Conservation (phyloP, 73 alveolate species). For the Stentor roeselii region DNA sequence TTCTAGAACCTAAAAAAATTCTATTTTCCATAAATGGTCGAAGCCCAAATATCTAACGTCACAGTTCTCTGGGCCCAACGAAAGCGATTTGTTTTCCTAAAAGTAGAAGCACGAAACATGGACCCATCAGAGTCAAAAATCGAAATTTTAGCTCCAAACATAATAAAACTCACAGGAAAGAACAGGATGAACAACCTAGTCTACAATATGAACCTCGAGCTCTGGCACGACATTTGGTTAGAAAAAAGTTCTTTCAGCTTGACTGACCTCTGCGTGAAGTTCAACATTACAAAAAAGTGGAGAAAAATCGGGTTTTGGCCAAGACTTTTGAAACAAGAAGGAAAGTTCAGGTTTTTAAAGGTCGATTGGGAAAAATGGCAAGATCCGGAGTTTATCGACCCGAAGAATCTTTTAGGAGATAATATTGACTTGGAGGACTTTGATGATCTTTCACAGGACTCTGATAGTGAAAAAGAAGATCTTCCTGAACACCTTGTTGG, state of each 20-base stretch:
- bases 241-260: background rate
- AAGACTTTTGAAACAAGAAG: background rate
- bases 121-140: background rate
- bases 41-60: background rate
- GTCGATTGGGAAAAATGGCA: background rate
- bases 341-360: background rate
- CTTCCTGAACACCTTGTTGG: background rate
- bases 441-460: background rate
- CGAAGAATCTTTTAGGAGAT: background rate
- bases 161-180: background rate
- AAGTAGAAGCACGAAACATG: background rate
- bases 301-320: conserved; percentile 1
- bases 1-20: no score
- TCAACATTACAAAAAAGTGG: background rate
- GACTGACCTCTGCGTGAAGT: background rate
- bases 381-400: background rate
- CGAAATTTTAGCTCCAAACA: background rate
- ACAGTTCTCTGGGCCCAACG: background rate
- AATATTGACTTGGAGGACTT: background rate
- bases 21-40: no score
- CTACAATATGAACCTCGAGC: background rate
- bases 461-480: background rate
- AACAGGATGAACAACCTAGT: background rate
- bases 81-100: background rate
- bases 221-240: background rate